Conservation (phyloP, 2,329 filamentous ascomycete genomes). For the Lachnellula cervina region DNA sequence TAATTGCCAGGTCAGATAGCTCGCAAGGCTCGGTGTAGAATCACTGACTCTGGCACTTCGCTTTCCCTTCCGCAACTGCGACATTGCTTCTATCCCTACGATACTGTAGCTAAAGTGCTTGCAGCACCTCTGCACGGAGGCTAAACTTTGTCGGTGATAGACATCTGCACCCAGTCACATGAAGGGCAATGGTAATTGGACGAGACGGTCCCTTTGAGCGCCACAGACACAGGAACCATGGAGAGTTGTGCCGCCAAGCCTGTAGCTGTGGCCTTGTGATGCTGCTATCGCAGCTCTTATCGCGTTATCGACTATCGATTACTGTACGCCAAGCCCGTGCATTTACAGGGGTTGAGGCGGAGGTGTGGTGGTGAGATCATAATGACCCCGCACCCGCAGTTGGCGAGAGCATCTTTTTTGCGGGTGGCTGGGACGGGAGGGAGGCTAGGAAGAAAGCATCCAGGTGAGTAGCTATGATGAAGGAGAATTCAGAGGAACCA, state of each 20-base stretch:
- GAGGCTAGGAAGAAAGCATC: no score
- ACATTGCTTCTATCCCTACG: neutral
- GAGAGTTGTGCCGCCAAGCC: neutral
- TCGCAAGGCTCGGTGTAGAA: neutral
- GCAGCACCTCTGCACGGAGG: neutral
- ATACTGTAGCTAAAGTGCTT: neutral
- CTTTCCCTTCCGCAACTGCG: no score
- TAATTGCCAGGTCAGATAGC: neutral
- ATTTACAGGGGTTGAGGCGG: no score
- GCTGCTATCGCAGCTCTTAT: constrained; percentile 3
- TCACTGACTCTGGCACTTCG: no score
- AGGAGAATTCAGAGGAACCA: no score
- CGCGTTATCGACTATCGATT: constrained; percentile 6
- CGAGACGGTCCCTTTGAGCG: neutral
- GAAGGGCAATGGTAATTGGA: neutral
- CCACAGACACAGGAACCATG: neutral
- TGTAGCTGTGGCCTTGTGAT: neutral
- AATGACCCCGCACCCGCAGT: no score
- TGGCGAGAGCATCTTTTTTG: no score
- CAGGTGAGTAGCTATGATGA: no score
- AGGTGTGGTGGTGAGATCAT: no score
- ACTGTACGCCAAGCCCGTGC: neutral
- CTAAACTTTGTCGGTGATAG: constrained; percentile 1
- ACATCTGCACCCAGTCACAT: constrained; percentile 6
- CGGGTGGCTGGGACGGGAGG: no score